Percentiles rank a stretch among this genome's conserved stretches.
phyloP scores from a whole-genome alignment of 768 basidiomycete species.

The Ramaria sp. region DNA sequence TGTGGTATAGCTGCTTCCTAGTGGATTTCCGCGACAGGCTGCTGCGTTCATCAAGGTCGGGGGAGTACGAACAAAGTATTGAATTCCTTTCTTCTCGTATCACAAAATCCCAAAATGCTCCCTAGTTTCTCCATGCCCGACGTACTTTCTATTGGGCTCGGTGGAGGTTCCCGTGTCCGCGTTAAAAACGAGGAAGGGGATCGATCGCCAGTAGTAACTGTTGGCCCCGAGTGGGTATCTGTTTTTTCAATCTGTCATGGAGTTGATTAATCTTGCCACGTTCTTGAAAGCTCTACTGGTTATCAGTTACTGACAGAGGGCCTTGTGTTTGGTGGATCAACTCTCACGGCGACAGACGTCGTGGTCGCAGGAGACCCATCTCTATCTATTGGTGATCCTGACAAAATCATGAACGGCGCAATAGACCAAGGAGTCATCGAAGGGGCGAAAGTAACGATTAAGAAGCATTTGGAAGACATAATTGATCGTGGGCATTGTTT shows the following conservation, averaged over 20 bases:
- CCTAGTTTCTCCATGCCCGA: constrained; percentile 21
- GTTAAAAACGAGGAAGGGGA: constrained; percentile 12
- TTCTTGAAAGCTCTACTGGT: constrained; percentile 21
- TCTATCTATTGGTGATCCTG: constrained; percentile 20
- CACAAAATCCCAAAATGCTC: background rate
- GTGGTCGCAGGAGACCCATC: constrained; percentile 31
- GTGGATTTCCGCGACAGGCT: constrained; percentile 53
- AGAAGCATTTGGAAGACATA: constrained; percentile 32
- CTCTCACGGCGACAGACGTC: constrained; percentile 53
- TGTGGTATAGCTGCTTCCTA: constrained; percentile 30
- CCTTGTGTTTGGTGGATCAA: constrained; percentile 43
- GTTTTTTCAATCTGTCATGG: background rate
- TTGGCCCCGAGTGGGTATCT: constrained; percentile 55
- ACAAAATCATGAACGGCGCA: constrained; percentile 6
- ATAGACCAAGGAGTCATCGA: constrained; percentile 14
- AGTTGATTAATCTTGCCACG: background rate
- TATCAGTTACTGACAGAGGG: constrained; percentile 40
- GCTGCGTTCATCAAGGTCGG: constrained; percentile 52
- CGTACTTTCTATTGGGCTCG: constrained; percentile 43
- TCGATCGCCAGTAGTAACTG: constrained; percentile 28
- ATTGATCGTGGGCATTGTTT: constrained; percentile 26
- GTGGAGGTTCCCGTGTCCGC: constrained; percentile 49
- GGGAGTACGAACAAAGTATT: constrained; percentile 44
- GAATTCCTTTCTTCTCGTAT: background rate
- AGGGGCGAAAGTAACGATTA: constrained; percentile 31